Conservation (phyloP, 345 rosid species). For the Pistacia atlantica region DNA sequence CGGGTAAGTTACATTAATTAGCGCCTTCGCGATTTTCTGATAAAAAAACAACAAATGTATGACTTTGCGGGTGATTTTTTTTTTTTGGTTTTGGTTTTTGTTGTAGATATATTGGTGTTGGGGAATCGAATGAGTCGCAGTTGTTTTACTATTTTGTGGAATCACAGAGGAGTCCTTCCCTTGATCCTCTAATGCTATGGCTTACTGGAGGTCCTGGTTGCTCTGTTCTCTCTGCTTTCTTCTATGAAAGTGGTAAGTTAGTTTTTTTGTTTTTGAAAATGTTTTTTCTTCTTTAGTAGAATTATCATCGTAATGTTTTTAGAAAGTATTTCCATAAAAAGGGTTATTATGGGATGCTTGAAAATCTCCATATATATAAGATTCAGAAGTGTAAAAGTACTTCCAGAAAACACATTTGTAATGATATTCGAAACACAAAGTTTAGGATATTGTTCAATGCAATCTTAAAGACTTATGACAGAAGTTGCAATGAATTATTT, state of each 20-base stretch:
- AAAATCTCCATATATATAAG: too few relatives aligned
- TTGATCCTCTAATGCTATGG: constrained; percentile 41
- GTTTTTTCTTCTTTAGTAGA: not conserved
- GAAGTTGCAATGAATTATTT: too few relatives aligned
- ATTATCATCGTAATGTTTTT: not conserved
- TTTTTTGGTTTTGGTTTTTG: not conserved
- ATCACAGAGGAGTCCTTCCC: constrained; percentile 31
- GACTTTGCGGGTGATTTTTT: not conserved
- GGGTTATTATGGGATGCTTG: too few relatives aligned
- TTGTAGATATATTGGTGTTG: constrained; percentile 13
- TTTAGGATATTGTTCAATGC: too few relatives aligned
- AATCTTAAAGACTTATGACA: too few relatives aligned
- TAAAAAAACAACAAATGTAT: not conserved
- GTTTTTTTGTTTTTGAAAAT: not conserved
- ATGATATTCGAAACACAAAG: too few relatives aligned
- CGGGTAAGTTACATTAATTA: constrained; percentile 18
- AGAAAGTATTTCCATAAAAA: not conserved
- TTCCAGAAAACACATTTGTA: too few relatives aligned
- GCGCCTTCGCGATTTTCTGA: too few relatives aligned
- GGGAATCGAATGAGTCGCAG: constrained; percentile 21
- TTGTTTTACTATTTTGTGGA: constrained; percentile 38
- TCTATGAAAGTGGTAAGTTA: constrained; percentile 31
- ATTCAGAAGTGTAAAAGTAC: too few relatives aligned
- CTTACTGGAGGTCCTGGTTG: constrained; percentile 49
- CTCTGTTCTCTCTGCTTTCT: constrained; percentile 39